Percentiles rank a stretch among this genome's conserved stretches.
phyloP scores from a whole-genome alignment of 805 yeast species.

The Ogataea kodamae region DNA sequence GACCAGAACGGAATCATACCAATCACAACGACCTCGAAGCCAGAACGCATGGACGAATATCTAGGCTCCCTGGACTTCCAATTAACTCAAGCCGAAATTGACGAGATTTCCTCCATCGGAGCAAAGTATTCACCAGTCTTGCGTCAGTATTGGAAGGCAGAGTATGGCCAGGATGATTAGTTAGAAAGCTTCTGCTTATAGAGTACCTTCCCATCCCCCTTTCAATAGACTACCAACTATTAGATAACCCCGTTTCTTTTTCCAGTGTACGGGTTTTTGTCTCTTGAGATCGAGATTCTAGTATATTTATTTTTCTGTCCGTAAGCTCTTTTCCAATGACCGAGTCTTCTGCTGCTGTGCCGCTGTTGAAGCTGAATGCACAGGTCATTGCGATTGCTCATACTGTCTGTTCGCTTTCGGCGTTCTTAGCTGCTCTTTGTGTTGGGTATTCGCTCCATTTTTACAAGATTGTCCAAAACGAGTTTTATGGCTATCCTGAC shows the following conservation, averaged over 20 bases:
- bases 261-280: slow-evolving; percentile 3
- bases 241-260: slow-evolving; percentile 1
- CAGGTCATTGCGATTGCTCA: slow-evolving; percentile 68
- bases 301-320: slow-evolving; percentile 8
- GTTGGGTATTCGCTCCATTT: slow-evolving; percentile 80
- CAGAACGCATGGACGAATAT: slow-evolving; percentile 34
- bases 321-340: slow-evolving; percentile 11
- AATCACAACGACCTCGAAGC: slow-evolving; percentile 41
- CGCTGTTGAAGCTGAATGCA: slow-evolving; percentile 49
- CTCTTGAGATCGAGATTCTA: slow-evolving; percentile 1
- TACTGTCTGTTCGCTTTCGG: slow-evolving; percentile 64
- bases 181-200: too few relatives aligned
- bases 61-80: slow-evolving; percentile 34
- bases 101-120: slow-evolving; percentile 22
- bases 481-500: slow-evolving; percentile 86
- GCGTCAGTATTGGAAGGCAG: slow-evolving; percentile 34
- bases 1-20: slow-evolving; percentile 45
- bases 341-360: slow-evolving; percentile 10
- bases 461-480: slow-evolving; percentile 82
- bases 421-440: slow-evolving; percentile 70
- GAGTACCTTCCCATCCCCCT: too few relatives aligned
- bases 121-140: slow-evolving; percentile 22
- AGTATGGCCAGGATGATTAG: slow-evolving; percentile 28
- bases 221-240: too few relatives aligned
- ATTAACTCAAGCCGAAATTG: slow-evolving; percentile 29